Evolutionary conservation across 306 rosid genomes (phyloP).

Genomic region (Prunus mume): DNA sequence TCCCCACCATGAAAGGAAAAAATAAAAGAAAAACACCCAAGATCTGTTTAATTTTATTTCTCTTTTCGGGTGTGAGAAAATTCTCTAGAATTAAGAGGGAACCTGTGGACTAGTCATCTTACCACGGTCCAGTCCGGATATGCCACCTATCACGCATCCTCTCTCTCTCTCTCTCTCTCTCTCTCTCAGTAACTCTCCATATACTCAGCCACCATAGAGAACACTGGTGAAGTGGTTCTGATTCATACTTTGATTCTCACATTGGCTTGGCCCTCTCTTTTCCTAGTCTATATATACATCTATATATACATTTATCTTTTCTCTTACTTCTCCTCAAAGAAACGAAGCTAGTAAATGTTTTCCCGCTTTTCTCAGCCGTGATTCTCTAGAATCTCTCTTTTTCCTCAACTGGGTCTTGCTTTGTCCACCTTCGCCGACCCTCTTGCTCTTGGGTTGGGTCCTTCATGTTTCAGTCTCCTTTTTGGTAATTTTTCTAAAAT

Average conservation of each 20-base stretch:
- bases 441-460: too few species aligned
- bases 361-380: slow-evolving; percentile 34
- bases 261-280: neutral
- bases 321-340: slow-evolving; percentile 54
- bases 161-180: neutral
- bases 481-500: slow-evolving; percentile 5
- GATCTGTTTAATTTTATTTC: too few species aligned
- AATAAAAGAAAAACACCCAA: neutral
- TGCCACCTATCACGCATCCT: neutral
- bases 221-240: neutral
- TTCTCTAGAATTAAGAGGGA: too few species aligned
- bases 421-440: slow-evolving; percentile 17
- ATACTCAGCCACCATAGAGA: slow-evolving; percentile 2
- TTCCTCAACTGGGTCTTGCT: slow-evolving; percentile 28
- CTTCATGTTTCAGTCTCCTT: slow-evolving; percentile 16
- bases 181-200: neutral
- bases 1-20: neutral
- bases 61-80: too few species aligned
- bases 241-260: slow-evolving; percentile 20
- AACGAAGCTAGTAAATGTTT: slow-evolving; percentile 41
- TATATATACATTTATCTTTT: slow-evolving; percentile 19
- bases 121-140: neutral
- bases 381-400: slow-evolving; percentile 24
- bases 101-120: neutral
- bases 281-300: slow-evolving; percentile 6